Evolutionary conservation across 352 stramenopile species (phyloP).

Genomic region (Phytophthora palmivora): DNA sequence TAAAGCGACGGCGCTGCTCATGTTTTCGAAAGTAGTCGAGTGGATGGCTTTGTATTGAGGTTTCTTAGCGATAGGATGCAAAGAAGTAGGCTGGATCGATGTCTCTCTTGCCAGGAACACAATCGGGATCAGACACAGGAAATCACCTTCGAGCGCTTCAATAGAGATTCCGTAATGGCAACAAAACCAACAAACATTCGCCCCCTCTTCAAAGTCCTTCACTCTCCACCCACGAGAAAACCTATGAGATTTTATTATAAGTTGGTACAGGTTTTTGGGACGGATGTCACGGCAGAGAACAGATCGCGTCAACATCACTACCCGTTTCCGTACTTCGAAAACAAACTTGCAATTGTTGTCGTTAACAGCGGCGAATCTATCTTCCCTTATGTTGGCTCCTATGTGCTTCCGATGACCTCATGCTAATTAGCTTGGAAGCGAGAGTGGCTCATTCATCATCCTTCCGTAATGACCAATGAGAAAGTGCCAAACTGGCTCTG

Average conservation of each 20-base stretch:
- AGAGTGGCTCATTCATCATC: too few species aligned
- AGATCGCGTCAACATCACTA: conserved; percentile 28
- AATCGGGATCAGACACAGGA: conserved; percentile 2
- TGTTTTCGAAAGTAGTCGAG: conserved; percentile 9
- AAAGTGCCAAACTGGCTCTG: conserved; percentile 14
- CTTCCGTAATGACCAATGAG: conserved; percentile 10
- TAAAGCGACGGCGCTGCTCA: conserved; percentile 30
- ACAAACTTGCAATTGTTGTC: too few species aligned
- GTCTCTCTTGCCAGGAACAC: conserved; percentile 6
- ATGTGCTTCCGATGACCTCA: too few species aligned
- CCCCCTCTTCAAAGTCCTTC: conserved; percentile 40
- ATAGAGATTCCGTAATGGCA: not conserved
- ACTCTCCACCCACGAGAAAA: conserved; percentile 43
- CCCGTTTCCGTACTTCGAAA: too few species aligned
- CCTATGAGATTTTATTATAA: conserved; percentile 9
- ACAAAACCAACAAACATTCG: conserved; percentile 38
- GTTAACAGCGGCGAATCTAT: too few species aligned
- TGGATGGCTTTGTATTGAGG: not conserved
- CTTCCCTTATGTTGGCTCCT: too few species aligned
- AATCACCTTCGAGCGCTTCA: not conserved
- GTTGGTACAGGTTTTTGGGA: conserved; percentile 2
- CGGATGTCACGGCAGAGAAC: conserved; percentile 8
- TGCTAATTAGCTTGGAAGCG: too few species aligned
- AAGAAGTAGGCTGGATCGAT: not conserved
- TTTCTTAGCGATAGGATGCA: not conserved